A percentile compares a stretch with the other conserved stretches of the same genome.
Conservation (phyloP, 2,329 filamentous ascomycete genomes). For the Aspergillus vadensis region DNA sequence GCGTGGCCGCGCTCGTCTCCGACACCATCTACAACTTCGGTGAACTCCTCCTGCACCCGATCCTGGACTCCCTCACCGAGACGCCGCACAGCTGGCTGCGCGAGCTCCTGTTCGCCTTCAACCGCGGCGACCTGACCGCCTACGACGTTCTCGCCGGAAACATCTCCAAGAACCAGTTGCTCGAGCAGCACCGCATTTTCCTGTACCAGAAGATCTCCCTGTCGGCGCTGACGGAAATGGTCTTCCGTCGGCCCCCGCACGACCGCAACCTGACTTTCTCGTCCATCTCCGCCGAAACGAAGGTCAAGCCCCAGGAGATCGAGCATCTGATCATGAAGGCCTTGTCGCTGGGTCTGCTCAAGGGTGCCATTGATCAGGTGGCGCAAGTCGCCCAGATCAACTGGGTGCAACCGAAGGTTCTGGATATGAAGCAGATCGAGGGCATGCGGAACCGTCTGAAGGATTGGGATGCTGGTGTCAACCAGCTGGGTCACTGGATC, state of each 20-base stretch:
- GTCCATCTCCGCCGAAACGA: conserved; percentile 87
- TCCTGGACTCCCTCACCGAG: conserved; percentile 79
- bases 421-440: conserved; percentile 93
- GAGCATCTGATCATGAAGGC: conserved; percentile 99
- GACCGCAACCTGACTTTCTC: conserved; percentile 91
- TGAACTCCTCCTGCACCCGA: conserved; percentile 95
- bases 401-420: conserved; percentile 98
- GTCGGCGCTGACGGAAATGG: conserved; percentile 90
- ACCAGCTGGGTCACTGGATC: conserved; percentile 95
- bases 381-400: conserved; percentile 91
- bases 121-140: conserved; percentile 85
- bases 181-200: conserved; percentile 77
- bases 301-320: conserved; percentile 86
- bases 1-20: conserved; percentile 87
- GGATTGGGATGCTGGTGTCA: conserved; percentile 96
- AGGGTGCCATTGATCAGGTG: conserved; percentile 95
- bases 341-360: conserved; percentile 84
- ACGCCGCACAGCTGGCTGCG: conserved; percentile 83
- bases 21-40: conserved; percentile 99
- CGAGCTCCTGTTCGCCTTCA: conserved; percentile 96
- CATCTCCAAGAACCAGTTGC: conserved; percentile 75
- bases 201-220: conserved; percentile 97
- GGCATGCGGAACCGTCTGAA: conserved; percentile 84
- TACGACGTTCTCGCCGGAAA: conserved; percentile 83
- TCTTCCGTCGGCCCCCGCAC: conserved; percentile 93